Evolutionary conservation across 1,284 basidiomycete genomes (phyloP).

Genomic region (Melampsora larici-populina): DNA sequence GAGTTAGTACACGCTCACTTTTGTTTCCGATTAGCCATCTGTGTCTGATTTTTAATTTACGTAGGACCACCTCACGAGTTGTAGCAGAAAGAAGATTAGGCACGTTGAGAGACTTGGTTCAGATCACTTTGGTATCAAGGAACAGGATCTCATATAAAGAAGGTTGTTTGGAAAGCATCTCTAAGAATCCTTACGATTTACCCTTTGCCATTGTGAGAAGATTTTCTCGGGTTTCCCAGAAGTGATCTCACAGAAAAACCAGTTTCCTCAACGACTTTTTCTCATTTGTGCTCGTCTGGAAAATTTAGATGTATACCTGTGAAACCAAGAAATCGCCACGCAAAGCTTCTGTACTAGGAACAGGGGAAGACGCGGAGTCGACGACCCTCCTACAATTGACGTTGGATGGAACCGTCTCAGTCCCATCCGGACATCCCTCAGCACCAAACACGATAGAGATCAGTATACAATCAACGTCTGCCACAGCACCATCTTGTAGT

Average conservation of each 20-base stretch:
- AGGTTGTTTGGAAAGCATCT: slow-evolving; percentile 38
- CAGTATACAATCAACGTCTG: neutral
- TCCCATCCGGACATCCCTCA: slow-evolving; percentile 28
- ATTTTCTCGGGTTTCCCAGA: neutral
- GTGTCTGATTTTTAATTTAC: slow-evolving; percentile 1
- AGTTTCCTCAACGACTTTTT: neutral
- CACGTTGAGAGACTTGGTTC: slow-evolving; percentile 36
- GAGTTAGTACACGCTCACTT: slow-evolving; percentile 22
- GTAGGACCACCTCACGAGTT: slow-evolving; percentile 34
- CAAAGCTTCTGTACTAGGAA: neutral
- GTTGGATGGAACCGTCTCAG: slow-evolving; percentile 25
- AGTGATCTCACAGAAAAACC: neutral
- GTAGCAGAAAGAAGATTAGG: slow-evolving; percentile 35
- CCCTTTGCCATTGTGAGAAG: slow-evolving; percentile 35
- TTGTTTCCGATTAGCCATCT: neutral
- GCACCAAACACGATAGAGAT: slow-evolving; percentile 28
- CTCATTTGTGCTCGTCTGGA: neutral
- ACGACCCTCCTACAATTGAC: slow-evolving; percentile 12
- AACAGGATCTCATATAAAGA: slow-evolving; percentile 26
- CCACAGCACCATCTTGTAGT: slow-evolving; percentile 5
- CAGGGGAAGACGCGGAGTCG: too few relatives aligned
- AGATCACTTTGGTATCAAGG: slow-evolving; percentile 34
- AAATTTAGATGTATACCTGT: slow-evolving; percentile 34
- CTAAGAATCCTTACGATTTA: slow-evolving; percentile 39
- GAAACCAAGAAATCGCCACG: slow-evolving; percentile 23